phyloP scores from a whole-genome alignment of 2,329 filamentous ascomycete species.

The Epicoccum sorghinum region DNA sequence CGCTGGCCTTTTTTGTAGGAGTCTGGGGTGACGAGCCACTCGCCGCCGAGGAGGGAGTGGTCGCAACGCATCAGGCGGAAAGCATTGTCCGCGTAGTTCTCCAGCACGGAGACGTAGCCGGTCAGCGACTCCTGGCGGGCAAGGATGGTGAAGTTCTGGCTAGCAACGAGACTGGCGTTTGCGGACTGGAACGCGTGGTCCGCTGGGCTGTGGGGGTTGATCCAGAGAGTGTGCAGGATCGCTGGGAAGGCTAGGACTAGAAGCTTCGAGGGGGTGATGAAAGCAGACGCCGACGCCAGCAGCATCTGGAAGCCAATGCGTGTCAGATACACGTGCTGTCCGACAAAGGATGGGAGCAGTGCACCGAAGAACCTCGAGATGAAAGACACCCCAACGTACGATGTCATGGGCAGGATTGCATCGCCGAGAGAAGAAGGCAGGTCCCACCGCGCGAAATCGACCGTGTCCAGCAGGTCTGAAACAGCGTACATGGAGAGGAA shows the following conservation, averaged over 20 bases:
- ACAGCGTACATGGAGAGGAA: constrained; percentile 49
- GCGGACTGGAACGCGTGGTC: constrained; percentile 64
- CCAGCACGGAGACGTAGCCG: constrained; percentile 89
- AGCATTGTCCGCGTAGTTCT: constrained; percentile 67
- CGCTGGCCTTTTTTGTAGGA: constrained; percentile 51
- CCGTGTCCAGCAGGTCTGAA: constrained; percentile 63
- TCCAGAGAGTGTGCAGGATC: constrained; percentile 70
- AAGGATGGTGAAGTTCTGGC: constrained; percentile 74
- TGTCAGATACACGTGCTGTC: constrained; percentile 68
- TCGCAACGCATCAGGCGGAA: constrained; percentile 90
- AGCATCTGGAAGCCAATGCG: constrained; percentile 74
- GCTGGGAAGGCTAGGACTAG: constrained; percentile 73
- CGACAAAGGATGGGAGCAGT: constrained; percentile 60
- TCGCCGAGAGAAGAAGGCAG: constrained; percentile 66
- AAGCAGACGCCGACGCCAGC: constrained; percentile 68
- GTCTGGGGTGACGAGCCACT: constrained; percentile 72
- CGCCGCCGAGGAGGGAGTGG: constrained; percentile 89
- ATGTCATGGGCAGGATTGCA: constrained; percentile 67
- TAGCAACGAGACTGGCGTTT: constrained; percentile 66
- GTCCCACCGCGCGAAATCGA: constrained; percentile 62
- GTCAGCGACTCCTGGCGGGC: constrained; percentile 86
- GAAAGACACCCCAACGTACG: constrained; percentile 68
- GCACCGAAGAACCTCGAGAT: constrained; percentile 51
- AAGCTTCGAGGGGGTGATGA: constrained; percentile 71
- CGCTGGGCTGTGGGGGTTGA: constrained; percentile 76